These are phyloP conservation scores for Plicaturopsis crispa DNA, from an alignment of 768 basidiomycete species.

Conservation along the genomic window DNA sequence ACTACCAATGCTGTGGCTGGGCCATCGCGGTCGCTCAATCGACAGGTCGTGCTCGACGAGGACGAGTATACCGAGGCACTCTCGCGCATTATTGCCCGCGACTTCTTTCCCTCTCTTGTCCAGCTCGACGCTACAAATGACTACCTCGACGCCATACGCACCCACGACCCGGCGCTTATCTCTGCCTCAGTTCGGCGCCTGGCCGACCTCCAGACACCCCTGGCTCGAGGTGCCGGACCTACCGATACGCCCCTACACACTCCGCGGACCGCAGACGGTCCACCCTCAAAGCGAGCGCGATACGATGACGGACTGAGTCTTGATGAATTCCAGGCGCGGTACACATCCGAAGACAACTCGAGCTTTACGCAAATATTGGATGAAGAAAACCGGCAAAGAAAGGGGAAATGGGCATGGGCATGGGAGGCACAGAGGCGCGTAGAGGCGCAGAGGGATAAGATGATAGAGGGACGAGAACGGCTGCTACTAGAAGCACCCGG, in stretches of 20 bases:
- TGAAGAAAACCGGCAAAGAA: conserved; percentile 77
- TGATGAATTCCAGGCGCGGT: conserved; percentile 83
- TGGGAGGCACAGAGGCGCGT: conserved; percentile 88
- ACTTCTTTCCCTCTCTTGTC: conserved; percentile 94
- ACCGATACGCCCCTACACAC: conserved; percentile 61
- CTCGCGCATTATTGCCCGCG: conserved; percentile 88
- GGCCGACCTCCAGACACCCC: conserved; percentile 49
- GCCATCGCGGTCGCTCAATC: conserved; percentile 56
- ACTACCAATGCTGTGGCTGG: too few relatives aligned
- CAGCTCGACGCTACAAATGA: conserved; percentile 85
- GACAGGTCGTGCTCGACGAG: conserved; percentile 74
- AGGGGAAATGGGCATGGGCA: conserved; percentile 85
- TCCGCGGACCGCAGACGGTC: conserved; percentile 28
- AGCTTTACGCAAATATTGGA: conserved; percentile 92
- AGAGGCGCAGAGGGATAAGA: conserved; percentile 53
- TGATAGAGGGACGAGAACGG: conserved; percentile 61
- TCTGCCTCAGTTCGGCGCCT: conserved; percentile 68
- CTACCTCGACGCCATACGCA: conserved; percentile 73
- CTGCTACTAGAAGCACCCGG: conserved; percentile 65
- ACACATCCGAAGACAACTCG: conserved; percentile 96
- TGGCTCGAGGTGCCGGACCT: conserved; percentile 53
- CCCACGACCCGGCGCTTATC: conserved; percentile 73
- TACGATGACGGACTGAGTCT: conserved; percentile 60
- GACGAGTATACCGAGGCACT: conserved; percentile 92
- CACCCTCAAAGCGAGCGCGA: conserved; percentile 46